Conservation (phyloP, 2,329 filamentous ascomycete species). For the Penicillium sp. region DNA sequence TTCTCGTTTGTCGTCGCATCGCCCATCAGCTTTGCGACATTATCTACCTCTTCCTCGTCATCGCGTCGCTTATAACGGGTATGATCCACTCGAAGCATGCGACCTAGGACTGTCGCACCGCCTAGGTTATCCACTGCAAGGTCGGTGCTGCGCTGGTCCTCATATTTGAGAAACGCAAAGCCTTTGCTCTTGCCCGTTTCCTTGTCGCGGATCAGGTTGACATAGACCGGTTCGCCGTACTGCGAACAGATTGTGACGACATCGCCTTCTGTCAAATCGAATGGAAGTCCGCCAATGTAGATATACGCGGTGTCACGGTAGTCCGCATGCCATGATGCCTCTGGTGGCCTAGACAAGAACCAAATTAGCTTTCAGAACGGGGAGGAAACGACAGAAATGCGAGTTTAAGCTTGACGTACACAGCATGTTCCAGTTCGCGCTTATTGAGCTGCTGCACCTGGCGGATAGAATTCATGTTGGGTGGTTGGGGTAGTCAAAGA, state of each 20-base stretch:
- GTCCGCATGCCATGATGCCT: constrained; percentile 94
- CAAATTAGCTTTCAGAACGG: constrained; percentile 1
- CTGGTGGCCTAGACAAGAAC: constrained; percentile 60
- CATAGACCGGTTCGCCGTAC: constrained; percentile 89
- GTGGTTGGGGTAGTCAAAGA: constrained; percentile 18
- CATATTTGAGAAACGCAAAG: constrained; percentile 96
- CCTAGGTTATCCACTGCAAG: constrained; percentile 94
- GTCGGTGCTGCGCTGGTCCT: constrained; percentile 94
- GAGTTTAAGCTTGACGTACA: constrained; percentile 54
- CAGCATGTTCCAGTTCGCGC: constrained; percentile 84
- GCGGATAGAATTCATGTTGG: constrained; percentile 86
- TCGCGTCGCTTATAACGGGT: constrained; percentile 87
- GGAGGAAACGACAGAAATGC: constrained; percentile 2
- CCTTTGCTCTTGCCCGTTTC: constrained; percentile 94
- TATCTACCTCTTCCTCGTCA: constrained; percentile 56
- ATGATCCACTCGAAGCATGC: constrained; percentile 85
- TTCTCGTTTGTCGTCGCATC: constrained; percentile 34
- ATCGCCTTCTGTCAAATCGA: constrained; percentile 91
- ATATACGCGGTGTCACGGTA: constrained; percentile 97
- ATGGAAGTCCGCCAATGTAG: constrained; percentile 92
- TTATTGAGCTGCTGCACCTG: constrained; percentile 92
- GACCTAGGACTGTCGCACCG: constrained; percentile 77
- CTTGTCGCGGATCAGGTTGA: constrained; percentile 90
- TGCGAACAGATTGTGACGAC: constrained; percentile 96
- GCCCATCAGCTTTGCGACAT: constrained; percentile 53